Evolutionary conservation across 805 yeast species (phyloP).

Genomic region (Metschnikowia sp.): DNA sequence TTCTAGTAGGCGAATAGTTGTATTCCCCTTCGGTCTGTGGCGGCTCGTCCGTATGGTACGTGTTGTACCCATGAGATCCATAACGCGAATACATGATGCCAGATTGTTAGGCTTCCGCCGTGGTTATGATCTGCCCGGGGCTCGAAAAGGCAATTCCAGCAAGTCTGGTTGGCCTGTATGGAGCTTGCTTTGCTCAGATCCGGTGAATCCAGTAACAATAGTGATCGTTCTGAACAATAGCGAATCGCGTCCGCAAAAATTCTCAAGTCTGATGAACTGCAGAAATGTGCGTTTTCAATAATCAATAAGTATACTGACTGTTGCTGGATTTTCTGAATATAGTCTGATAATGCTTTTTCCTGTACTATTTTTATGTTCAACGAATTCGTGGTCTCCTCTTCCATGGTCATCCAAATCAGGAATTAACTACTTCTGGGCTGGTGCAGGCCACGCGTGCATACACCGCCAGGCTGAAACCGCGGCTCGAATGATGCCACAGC

Average conservation of each 20-base stretch:
- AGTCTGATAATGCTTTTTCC: too few species aligned
- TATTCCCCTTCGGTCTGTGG: slow-evolving; percentile 13
- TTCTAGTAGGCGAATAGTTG: slow-evolving; percentile 11
- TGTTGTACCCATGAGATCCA: slow-evolving; percentile 2
- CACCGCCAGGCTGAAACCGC: neutral
- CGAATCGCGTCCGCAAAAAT: neutral
- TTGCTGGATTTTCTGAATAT: too few species aligned
- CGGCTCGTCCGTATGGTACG: slow-evolving; percentile 2
- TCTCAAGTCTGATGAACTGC: too few species aligned
- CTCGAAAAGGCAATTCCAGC: neutral
- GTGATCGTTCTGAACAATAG: neutral
- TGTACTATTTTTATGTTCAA: too few species aligned
- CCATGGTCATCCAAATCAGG: slow-evolving; percentile 3
- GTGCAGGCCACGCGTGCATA: slow-evolving; percentile 4
- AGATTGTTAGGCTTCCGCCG: too few species aligned
- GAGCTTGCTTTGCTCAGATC: neutral
- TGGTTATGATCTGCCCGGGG: slow-evolving; percentile 4
- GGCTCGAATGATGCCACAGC: neutral
- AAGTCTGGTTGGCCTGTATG: neutral
- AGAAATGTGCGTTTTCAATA: too few species aligned
- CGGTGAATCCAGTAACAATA: slow-evolving; percentile 2
- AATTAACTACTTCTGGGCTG: slow-evolving; percentile 2
- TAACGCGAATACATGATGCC: slow-evolving; percentile 5
- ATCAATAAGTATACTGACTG: too few species aligned
- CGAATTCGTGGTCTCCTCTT: too few species aligned